Base-by-base conservation (phyloP, 2,329 filamentous ascomycete species). In the Blastomyces silverae region DNA sequence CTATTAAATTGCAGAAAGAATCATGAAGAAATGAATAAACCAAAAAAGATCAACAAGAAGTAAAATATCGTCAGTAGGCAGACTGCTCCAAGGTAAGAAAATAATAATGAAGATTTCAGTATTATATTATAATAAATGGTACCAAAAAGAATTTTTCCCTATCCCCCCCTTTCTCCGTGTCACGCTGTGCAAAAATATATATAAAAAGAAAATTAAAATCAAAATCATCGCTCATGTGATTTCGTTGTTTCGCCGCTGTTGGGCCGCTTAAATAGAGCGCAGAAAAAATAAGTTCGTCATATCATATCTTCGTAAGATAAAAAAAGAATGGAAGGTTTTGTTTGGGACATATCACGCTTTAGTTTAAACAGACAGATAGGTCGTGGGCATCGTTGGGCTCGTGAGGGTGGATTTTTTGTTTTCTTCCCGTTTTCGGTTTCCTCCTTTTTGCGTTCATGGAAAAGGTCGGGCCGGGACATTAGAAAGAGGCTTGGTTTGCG, bases 351-450 rank as follows among this genome's bases (percentile, higher is more conserved):
- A 53, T 53, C 11, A 28, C 5, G n/a, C 13, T 25, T 52, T 48
- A 20, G 44, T n/a, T 52, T 28, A 52, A 53, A 31, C 13, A 8
- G 8, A 37, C 3, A 53, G 58, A 50, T 10, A 61, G 58, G 25
- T 17, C 58, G 58, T 61, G 25, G 25, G 28, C 58, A 6, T 61
- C 58, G 25, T 61, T 20, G 17, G 28, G 22, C 28, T 50, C 58
- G 58, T 61, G 17, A 28, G 25, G 50, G 2, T 58, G n/a, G n/a
- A 28, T 20, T 44, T 48, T 28, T 28, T 53, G 11, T 11, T 17
- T 53, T 53, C 50, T 13, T 53, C 22, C n/a, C 25, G 22, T 25
- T 28, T 22, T n/a, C 7, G 39, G 46, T 11, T 10, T 48, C 22
- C n/a, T 48, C 15, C 31, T 5, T 10, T 37, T 37, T 10, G 4